Evolutionary conservation across 1,139 yeast genomes (phyloP).

Genomic region (Pneumocystis sp.): DNA sequence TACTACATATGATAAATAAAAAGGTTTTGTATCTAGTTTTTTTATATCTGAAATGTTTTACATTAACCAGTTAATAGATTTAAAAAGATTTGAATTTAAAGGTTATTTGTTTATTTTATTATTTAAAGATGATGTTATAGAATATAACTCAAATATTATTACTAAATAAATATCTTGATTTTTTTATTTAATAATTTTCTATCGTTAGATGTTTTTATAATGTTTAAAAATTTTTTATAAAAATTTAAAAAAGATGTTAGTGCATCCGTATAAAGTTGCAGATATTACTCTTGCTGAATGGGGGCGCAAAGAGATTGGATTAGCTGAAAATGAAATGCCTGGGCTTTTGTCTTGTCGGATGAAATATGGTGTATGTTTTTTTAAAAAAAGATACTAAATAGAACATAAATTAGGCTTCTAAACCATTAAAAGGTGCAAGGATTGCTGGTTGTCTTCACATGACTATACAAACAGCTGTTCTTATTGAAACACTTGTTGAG

Average conservation of each 20-base stretch:
- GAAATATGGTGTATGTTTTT: constrained; percentile 59
- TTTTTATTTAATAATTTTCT: too few species aligned
- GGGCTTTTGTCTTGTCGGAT: constrained; percentile 97
- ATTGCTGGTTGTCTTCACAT: constrained; percentile 48
- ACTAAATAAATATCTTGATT: background rate
- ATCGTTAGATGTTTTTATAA: background rate
- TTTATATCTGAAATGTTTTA: too few species aligned
- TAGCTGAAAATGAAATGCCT: constrained; percentile 98
- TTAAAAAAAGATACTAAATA: background rate
- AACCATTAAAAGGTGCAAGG: background rate
- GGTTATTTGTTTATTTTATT: too few species aligned
- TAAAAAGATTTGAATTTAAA: background rate
- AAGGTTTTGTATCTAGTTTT: too few species aligned
- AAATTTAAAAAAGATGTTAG: constrained; percentile 14
- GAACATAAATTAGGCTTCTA: constrained; percentile 29
- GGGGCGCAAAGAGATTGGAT: constrained; percentile 98
- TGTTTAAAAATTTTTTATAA: background rate
- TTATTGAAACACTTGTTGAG: constrained; percentile 92
- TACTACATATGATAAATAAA: too few species aligned
- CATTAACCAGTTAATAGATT: background rate
- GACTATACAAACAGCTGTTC: constrained; percentile 99
- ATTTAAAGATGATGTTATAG: too few species aligned
- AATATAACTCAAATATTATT: too few species aligned
- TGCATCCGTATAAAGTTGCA: constrained; percentile 78
- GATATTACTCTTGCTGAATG: constrained; percentile 98